Base-by-base conservation (phyloP, 2,329 filamentous ascomycete species). In the Talaromyces sp. region DNA sequence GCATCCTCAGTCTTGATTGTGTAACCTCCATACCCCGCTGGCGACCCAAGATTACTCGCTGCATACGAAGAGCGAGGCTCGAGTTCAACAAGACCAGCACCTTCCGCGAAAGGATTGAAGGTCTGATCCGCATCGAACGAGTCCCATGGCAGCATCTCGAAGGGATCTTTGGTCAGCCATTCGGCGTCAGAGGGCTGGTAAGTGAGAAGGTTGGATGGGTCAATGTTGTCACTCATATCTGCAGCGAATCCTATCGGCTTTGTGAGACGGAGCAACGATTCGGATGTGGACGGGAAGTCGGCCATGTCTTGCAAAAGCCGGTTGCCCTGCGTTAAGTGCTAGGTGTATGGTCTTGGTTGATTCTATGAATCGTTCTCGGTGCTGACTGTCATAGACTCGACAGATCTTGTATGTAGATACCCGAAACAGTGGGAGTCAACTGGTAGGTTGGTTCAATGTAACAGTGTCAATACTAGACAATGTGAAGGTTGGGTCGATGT, bases 141-240 rank as follows among this genome's bases (percentile, higher is more conserved):
- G 39, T 66, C 61, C 64, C 64, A 66, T 6, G 60, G 48, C 45
- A 63, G 41, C 22, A 66, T 56, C 9, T 63, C 64, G 14, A 66
- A 48, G 13, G 64, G 39, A 22, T 63, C 60, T 31, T 66, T 66
- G 47, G 35, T 58, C 45, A 63, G 48, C 64, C 64, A 66, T 54
- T 63, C 64, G 60, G 57, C 39, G 37, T 63, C 60, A 35, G 64
- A 62, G 10, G 56, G 62, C 45, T 50, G 52, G 16, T 61, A 61
- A 16, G 58, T 48, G 14, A 63, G 56, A 2, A 66, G 64, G 37
- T 63, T 43, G 19, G 61, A 60, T 24, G 64, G 61, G 33, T 63
- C 64, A 19, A 60, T 19, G 43, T 56, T 37, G 41, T 65, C 59
- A 41, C 39, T 57, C 59, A 54, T 54, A 50, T 43, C 62, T 60